Conservation (phyloP, 768 basidiomycete genomes). For the Asterophora lycoperdoides region DNA sequence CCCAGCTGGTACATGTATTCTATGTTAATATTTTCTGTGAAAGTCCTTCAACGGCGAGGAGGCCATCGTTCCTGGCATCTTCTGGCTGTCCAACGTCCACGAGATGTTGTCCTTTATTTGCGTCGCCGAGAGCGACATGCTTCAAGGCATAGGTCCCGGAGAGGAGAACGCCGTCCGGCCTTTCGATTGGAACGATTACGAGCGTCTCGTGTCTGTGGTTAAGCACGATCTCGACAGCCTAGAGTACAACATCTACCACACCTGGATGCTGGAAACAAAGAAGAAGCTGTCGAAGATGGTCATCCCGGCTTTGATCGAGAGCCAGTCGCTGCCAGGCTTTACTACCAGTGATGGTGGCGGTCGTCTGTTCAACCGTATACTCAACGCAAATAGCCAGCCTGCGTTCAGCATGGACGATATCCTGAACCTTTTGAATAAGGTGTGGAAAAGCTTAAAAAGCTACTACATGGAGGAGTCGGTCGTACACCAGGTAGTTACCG, state of each 20-base stretch:
- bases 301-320: constrained; percentile 97
- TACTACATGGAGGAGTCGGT: constrained; percentile 98
- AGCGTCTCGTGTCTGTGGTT: constrained; percentile 94
- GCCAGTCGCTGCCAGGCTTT: constrained; percentile 96
- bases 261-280: constrained; percentile 99
- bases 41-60: constrained; percentile 95
- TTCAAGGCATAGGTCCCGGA: constrained; percentile 95
- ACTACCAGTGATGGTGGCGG: constrained; percentile 93
- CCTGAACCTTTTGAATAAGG: constrained; percentile 92
- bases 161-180: constrained; percentile 88
- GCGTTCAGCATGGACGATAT: constrained; percentile 99
- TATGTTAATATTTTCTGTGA: constrained; percentile 5
- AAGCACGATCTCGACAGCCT: constrained; percentile 97
- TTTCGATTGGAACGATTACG: constrained; percentile 97
- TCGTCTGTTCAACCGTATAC: constrained; percentile 87
- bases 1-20: constrained; percentile 7
- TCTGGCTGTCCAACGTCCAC: constrained; percentile 99
- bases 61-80: constrained; percentile 92
- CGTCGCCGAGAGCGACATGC: constrained; percentile 97
- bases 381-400: constrained; percentile 81
- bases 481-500: constrained; percentile 91
- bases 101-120: constrained; percentile 99
- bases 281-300: constrained; percentile 96
- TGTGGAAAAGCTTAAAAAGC: constrained; percentile 97
- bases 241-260: constrained; percentile 99